Evolutionary conservation across 2,329 filamentous ascomycete genomes (phyloP), one percentile per base, ranked within the genome.

Genomic region (Alternaria hordeiaustralica): DNA sequence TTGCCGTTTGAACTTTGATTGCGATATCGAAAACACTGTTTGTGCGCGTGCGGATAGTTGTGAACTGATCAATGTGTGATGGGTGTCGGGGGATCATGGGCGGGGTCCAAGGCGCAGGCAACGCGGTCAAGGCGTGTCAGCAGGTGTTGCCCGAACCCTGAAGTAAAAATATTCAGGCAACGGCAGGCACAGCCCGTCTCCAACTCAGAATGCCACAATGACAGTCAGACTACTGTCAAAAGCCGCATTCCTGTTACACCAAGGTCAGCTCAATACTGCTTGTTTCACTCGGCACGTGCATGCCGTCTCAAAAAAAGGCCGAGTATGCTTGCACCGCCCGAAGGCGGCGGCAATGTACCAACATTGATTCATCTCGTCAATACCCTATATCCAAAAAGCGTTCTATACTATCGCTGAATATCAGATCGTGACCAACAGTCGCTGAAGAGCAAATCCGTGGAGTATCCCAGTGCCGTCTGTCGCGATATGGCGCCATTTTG

Each of bases 401-500:
- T n/a, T 56, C 53, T 61, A 57, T 25, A 47, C 49, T 64, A 61
- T 45, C 43, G 60, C 46, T 8, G 30, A 58, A 46, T 44, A 44
- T 54, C 18, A 54, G 30, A 25, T 50, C 58, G 36, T 58, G 49
- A 20, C 43, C 49, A 36, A 50, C 21, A 33, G 7, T 54, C 49
- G 41, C 58, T 51, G 49, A 54, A 57, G 28, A 26, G 8, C 57
- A 56, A 55, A 56, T 23, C 36, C n/a, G 30, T 64, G 46, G 11
- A 54, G 13, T 23, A 43, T 50, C 26, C 30, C 28, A 36, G n/a
- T 47, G 45, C 50, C 46, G 54, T 63, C 36, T 41, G 64, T 67
- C 67, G 67, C 58, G 56, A 69, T 67, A 69, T 69, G 57, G 67
- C 67, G 67, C 67, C 50, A 69, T 69, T 60, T 41, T 65, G 50